A percentile compares a stretch with the other conserved stretches of the same genome.
These are phyloP conservation scores for Medicago arabica DNA, from an alignment of 306 rosid genomes.

Conservation along the genomic window DNA sequence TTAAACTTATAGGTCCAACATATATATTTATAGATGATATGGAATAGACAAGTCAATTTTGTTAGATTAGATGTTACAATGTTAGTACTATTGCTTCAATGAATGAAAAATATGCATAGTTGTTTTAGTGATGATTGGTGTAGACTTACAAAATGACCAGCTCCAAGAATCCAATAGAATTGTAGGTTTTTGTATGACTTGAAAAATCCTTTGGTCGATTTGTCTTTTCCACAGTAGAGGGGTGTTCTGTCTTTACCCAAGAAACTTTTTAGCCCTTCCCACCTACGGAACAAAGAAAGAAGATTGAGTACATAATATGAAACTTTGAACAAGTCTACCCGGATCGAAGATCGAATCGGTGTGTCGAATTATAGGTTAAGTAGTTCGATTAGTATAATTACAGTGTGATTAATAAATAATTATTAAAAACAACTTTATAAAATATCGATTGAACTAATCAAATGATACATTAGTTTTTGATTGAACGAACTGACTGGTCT, in stretches of 20 bases:
- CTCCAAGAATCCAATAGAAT: constrained; percentile 96
- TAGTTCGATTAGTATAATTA: not conserved
- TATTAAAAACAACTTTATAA: no score
- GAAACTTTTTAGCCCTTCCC: constrained; percentile 75
- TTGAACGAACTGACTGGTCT: not conserved
- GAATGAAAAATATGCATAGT: constrained; percentile 26
- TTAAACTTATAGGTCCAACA: no score
- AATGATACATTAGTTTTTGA: no score
- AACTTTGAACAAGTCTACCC: not conserved
- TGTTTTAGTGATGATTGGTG: constrained; percentile 27
- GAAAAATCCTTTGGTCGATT: constrained; percentile 64
- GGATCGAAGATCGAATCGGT: not conserved
- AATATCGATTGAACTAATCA: not conserved
- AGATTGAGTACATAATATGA: not conserved
- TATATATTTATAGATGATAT: not conserved
- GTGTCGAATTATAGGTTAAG: no score
- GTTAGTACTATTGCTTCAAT: not conserved
- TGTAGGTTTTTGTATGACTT: constrained; percentile 71
- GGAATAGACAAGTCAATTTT: constrained; percentile 29
- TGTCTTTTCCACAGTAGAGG: constrained; percentile 58
- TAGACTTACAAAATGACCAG: constrained; percentile 95
- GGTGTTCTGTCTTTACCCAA: constrained; percentile 61
- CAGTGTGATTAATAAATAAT: not conserved
- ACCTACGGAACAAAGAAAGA: constrained; percentile 45
- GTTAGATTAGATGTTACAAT: not conserved